Evolutionary conservation across 148 eudicot genomes (phyloP).

Genomic region (Limonium bicolor): DNA sequence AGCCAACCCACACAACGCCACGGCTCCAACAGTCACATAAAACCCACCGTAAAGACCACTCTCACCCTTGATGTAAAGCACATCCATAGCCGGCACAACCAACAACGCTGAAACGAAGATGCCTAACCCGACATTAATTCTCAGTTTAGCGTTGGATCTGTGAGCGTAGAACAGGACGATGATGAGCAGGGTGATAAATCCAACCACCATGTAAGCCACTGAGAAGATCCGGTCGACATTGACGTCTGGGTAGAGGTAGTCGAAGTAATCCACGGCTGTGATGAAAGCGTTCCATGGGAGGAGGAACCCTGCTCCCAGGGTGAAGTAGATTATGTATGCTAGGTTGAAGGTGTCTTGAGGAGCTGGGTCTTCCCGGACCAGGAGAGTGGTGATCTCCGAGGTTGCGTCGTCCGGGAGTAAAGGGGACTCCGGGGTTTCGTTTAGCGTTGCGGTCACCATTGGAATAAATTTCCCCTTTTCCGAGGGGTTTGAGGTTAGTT

Average conservation of each 20-base stretch:
- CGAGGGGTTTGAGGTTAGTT: no score
- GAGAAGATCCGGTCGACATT: conserved; percentile 63
- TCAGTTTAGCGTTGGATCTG: conserved; percentile 13
- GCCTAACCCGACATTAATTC: conserved; percentile 58
- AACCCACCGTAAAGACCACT: conserved; percentile 46
- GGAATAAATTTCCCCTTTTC: no score
- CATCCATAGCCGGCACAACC: conserved; percentile 55
- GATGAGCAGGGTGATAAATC: conserved; percentile 21
- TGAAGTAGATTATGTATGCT: conserved; percentile 69
- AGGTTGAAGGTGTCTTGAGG: conserved; percentile 49
- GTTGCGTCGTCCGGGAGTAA: conserved; percentile 11
- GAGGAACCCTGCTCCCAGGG: conserved; percentile 43
- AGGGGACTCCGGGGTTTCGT: conserved; percentile 12
- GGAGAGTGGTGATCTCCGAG: not conserved
- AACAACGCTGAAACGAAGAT: conserved; percentile 34
- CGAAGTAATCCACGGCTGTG: conserved; percentile 79
- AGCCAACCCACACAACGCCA: conserved; percentile 47
- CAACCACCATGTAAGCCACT: conserved; percentile 39
- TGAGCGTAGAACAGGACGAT: conserved; percentile 27
- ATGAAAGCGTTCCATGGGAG: conserved; percentile 75
- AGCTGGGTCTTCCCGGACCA: not conserved
- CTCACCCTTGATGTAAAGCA: conserved; percentile 33
- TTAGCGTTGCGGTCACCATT: no score
- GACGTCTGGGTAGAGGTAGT: conserved; percentile 51
- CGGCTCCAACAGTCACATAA: conserved; percentile 47